A percentile compares a stretch with the other conserved stretches of the same genome.
These are phyloP conservation scores for Yamadazyma sp. DNA, from an alignment of 1,139 yeast genomes.

Conservation along the genomic window DNA sequence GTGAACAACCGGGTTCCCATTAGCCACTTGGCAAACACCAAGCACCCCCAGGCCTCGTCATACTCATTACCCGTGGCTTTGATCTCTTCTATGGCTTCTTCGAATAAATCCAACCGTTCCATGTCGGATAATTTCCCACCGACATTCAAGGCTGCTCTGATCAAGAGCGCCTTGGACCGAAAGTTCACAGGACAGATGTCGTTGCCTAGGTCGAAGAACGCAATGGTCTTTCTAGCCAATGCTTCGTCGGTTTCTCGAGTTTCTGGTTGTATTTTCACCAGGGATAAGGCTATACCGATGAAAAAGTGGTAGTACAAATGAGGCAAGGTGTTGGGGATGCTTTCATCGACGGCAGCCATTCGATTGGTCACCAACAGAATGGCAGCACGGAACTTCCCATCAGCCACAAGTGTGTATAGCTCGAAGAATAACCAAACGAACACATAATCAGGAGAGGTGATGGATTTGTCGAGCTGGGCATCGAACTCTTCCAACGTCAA, in stretches of 20 bases:
- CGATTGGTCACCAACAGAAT: slow-evolving; percentile 19
- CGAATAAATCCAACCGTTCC: slow-evolving; percentile 45
- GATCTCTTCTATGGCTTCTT: slow-evolving; percentile 45
- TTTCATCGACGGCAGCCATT: slow-evolving; percentile 17
- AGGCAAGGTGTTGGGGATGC: slow-evolving; percentile 24
- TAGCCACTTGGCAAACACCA: slow-evolving; percentile 50
- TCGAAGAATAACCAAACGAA: slow-evolving; percentile 8
- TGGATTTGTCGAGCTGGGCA: slow-evolving; percentile 5
- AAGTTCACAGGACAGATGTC: slow-evolving; percentile 37
- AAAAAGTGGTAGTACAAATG: slow-evolving; percentile 23
- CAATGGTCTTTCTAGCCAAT: slow-evolving; percentile 13
- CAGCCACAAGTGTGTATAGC: slow-evolving; percentile 5
- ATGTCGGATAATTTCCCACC: slow-evolving; percentile 24
- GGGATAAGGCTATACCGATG: slow-evolving; percentile 9
- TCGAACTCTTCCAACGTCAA: slow-evolving; percentile 18
- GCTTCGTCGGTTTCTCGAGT: neutral
- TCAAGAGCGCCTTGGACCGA: slow-evolving; percentile 30
- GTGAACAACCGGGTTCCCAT: slow-evolving; percentile 24
- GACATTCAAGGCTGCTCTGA: slow-evolving; percentile 31
- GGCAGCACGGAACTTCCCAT: slow-evolving; percentile 23
- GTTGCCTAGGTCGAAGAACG: slow-evolving; percentile 33
- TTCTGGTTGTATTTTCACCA: neutral
- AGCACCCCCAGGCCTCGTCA: slow-evolving; percentile 45
- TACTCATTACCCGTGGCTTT: slow-evolving; percentile 25
- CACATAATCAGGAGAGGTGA: slow-evolving; percentile 8